Conservation (phyloP, 495 filamentous ascomycete species). For the Hyaloscypha hepaticicola region DNA sequence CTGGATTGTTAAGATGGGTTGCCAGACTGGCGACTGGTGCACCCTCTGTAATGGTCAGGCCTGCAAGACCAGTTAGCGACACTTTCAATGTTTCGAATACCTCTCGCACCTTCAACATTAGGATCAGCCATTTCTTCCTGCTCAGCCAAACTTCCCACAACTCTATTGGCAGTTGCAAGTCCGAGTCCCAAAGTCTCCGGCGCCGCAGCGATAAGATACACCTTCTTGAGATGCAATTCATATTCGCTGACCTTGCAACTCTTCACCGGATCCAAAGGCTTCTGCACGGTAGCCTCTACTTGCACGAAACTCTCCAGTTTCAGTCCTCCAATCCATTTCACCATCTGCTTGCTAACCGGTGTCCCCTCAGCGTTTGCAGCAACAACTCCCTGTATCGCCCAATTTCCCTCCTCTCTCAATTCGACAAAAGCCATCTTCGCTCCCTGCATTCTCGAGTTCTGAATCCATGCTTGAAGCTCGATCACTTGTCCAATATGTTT, state of each 20-base stretch:
- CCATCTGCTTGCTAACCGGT: slow-evolving; percentile 76
- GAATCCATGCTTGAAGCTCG: slow-evolving; percentile 77
- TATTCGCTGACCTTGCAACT: slow-evolving; percentile 70
- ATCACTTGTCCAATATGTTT: slow-evolving; percentile 71
- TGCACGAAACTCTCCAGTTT: slow-evolving; percentile 80
- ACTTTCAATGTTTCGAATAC: slow-evolving; percentile 49
- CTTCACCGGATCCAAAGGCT: slow-evolving; percentile 79
- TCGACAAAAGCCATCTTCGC: slow-evolving; percentile 92
- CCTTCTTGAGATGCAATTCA: slow-evolving; percentile 85
- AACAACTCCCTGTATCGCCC: slow-evolving; percentile 73
- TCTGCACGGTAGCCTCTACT: slow-evolving; percentile 78
- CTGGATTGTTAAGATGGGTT: slow-evolving; percentile 83
- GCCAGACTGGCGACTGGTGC: slow-evolving; percentile 68
- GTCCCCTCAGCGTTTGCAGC: slow-evolving; percentile 53
- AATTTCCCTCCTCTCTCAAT: slow-evolving; percentile 73
- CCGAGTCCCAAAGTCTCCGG: slow-evolving; percentile 68
- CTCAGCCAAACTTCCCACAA: slow-evolving; percentile 63
- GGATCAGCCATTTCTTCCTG: slow-evolving; percentile 53
- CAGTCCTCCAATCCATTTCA: slow-evolving; percentile 80
- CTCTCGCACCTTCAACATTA: slow-evolving; percentile 53
- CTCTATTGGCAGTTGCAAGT: slow-evolving; percentile 63
- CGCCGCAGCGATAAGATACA: slow-evolving; percentile 63
- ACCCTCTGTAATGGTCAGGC: slow-evolving; percentile 50
- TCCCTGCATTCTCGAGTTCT: slow-evolving; percentile 83
- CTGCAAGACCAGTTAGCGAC: slow-evolving; percentile 14